Conservation (phyloP, 2,329 filamentous ascomycete genomes). For the Thielaviopsis populi region DNA sequence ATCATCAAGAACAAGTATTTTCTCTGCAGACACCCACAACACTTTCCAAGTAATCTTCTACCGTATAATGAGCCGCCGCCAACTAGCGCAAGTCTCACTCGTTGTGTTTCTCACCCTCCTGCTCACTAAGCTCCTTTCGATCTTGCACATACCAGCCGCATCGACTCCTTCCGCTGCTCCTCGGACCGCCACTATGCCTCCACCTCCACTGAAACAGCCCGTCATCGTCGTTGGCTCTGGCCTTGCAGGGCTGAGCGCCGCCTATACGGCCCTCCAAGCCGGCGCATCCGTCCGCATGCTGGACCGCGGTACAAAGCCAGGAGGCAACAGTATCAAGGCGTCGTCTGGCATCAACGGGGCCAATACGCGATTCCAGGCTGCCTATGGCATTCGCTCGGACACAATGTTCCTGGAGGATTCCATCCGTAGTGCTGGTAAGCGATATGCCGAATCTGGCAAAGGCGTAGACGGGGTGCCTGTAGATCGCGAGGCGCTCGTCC, state of each 20-base stretch:
- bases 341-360: slow-evolving; percentile 52
- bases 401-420: slow-evolving; percentile 40
- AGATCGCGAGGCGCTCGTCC: slow-evolving; percentile 32
- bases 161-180: neutral
- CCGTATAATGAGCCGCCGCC: neutral
- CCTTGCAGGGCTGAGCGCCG: slow-evolving; percentile 46
- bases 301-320: slow-evolving; percentile 43
- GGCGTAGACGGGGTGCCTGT: slow-evolving; percentile 9
- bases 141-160: neutral
- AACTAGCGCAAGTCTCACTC: neutral
- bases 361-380: slow-evolving; percentile 40
- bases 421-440: slow-evolving; percentile 37
- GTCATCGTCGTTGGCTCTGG: slow-evolving; percentile 51
- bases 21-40: neutral
- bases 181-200: neutral
- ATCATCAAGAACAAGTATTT: neutral
- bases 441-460: slow-evolving; percentile 22
- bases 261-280: slow-evolving; percentile 38
- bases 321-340: slow-evolving; percentile 52
- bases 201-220: slow-evolving; percentile 17
- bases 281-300: slow-evolving; percentile 41
- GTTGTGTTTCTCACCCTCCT: neutral
- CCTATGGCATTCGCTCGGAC: slow-evolving; percentile 22
- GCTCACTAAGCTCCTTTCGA: neutral
- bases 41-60: neutral